Conservation (phyloP, 2,329 filamentous ascomycete genomes). For the Ceratocystis eucalypticola region DNA sequence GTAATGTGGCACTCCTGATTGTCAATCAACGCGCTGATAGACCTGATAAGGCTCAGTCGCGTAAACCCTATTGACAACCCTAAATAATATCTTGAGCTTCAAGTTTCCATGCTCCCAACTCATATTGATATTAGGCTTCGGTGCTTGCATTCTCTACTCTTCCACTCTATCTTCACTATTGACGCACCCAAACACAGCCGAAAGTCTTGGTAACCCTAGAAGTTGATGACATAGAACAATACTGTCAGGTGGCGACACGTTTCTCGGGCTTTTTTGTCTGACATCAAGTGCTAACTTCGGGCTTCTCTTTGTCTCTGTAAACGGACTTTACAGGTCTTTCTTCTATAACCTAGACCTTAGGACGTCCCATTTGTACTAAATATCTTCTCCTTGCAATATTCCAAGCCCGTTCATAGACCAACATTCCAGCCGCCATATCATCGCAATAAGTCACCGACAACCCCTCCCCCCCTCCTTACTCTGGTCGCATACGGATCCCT, state of each 20-base stretch:
- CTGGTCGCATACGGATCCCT: not conserved
- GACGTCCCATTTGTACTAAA: not conserved
- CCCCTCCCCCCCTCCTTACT: too few relatives aligned
- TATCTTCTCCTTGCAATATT: not conserved
- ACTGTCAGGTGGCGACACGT: not conserved
- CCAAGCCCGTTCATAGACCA: too few relatives aligned
- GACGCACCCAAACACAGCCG: not conserved
- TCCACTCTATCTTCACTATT: not conserved
- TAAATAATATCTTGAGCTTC: not conserved
- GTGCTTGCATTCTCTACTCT: not conserved
- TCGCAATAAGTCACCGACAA: not conserved
- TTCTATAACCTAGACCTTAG: not conserved
- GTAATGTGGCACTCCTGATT: not conserved
- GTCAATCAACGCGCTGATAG: slow-evolving; percentile 2
- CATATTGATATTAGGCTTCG: not conserved
- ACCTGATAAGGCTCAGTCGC: not conserved
- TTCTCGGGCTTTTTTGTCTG: not conserved
- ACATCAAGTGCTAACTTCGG: not conserved
- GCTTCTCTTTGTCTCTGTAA: not conserved
- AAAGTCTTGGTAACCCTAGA: not conserved
- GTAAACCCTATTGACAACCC: not conserved
- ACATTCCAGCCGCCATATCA: not conserved
- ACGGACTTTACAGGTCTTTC: not conserved
- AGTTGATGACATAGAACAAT: not conserved
- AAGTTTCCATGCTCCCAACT: not conserved